Base-by-base conservation (phyloP, 2,329 filamentous ascomycete species). In the Diaporthe sp. region DNA sequence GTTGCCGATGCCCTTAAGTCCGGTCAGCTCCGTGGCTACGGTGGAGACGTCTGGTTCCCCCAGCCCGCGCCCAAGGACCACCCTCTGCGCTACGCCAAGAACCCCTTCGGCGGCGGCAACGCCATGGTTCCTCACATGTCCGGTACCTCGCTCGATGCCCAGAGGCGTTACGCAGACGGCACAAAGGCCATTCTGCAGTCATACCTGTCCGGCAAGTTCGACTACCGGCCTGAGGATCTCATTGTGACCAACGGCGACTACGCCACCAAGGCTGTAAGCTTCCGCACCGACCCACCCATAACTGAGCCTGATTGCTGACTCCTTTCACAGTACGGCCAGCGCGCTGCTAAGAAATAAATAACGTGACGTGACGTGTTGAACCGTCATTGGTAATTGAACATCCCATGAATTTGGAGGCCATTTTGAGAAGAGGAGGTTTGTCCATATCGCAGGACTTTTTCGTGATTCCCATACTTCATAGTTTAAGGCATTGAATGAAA, bases 111-210 rank as follows among this genome's bases (percentile, higher is more conserved):
- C 80, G 97, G 96, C 82, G 97, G 97, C 83, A 98, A 98, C 87
- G 97, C 96, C 87, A 99, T 97, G 94, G 96, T 98, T 76, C 95
- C 97, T 74, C 97, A 98, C 92, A 98, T 98, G 95, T 98, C 95
- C 17, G 97, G 97, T 83, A 98, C 96, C 75, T 98, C 96, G n/a
- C 93, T 99, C 83, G 97, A 99, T 83, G 97, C 97, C 75, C 97
- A 99, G 90, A 93, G 95, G 87, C 92, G 95, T 78, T 98, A 98
- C 83, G 95, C 95, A 81, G 89, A 92, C 78, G 95, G 95, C 80
- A 94, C 92, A 85, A 98, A 98, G 93, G 86, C 89, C 78, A 98
- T 99, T 83, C 89, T 99, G 76, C 89, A 96, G 78, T 95, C 93
- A 86, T 99, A 98, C 90, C 94, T 98, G 84, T 91, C 89, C 78